Evolutionary conservation across 805 yeast genomes (phyloP), one percentile per base, ranked within the genome.

Genomic region (Blastobotrys terrestris): DNA sequence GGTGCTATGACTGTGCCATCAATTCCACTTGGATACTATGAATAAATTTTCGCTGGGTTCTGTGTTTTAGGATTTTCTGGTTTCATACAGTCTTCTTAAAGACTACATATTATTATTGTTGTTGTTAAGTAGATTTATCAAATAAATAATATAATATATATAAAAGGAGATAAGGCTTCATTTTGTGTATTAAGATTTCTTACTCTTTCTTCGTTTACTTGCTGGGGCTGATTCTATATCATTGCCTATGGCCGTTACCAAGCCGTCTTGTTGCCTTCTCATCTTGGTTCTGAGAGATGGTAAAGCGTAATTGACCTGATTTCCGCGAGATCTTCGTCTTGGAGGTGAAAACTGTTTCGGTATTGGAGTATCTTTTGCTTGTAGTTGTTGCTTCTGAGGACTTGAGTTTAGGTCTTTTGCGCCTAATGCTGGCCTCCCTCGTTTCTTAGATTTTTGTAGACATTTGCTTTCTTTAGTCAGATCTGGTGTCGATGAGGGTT

Each of bases 261-360:
- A 69, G 56, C 75, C 74, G 31, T 72, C 84, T 0, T 82, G 73
- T 35, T 80, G 81, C 58, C 92, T 74, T 62, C 95, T 77, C 83
- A 84, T 75, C 63, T 85, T 86, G 14, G 76, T 78, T 41, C 85
- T 72, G 50, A 85, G 66, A 1, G 91, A 81, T 0, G 90, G 89
- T 35, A 81, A 73, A 16, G 81, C 80, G 60, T 87, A 87, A 63
- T 81, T 79, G 3, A 87, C 79, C 8, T 77, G 75, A 4, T 48
- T 46, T 53, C 77, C 79, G 19, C 81, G 70, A 20, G 88, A 72
- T 53, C 81, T 67, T 48, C 84, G 70, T 42, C 77, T 40, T 31
- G 43, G 31, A 8, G 45, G 21, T 2, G 51, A 48, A 14, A 47
- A n/a, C 11, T 26, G 31, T 52, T 3, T 3, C 39, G 40, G 35